phyloP scores from a whole-genome alignment of 352 stramenopile genomes.

The Phytopythium boreale region DNA sequence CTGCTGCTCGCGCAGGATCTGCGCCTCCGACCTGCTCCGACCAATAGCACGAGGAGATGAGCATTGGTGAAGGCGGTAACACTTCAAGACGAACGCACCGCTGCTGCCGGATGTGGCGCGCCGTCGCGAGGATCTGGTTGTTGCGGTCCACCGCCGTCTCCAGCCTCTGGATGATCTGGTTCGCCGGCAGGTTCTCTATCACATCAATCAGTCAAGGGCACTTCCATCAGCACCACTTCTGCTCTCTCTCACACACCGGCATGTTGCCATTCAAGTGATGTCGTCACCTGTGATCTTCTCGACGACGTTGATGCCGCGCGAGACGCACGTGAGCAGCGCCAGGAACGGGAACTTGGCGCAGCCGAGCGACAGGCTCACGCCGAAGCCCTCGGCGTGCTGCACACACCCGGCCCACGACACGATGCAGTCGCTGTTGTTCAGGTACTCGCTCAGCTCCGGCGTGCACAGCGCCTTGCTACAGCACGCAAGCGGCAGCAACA shows the following conservation, averaged over 20 bases:
- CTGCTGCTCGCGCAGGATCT: slow-evolving; percentile 90
- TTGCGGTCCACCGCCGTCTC: slow-evolving; percentile 63
- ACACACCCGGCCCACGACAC: slow-evolving; percentile 83
- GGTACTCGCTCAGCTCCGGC: slow-evolving; percentile 58
- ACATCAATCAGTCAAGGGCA: too few species aligned
- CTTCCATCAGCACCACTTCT: background rate
- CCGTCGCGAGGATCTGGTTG: slow-evolving; percentile 67
- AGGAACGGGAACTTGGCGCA: slow-evolving; percentile 81
- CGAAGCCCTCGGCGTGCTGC: slow-evolving; percentile 75
- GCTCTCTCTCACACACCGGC: background rate
- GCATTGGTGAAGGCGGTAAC: background rate
- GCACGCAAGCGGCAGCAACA: background rate
- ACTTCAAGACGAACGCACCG: slow-evolving; percentile 16
- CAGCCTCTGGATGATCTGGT: slow-evolving; percentile 58
- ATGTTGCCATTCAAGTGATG: background rate
- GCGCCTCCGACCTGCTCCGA: slow-evolving; percentile 63
- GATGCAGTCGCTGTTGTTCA: slow-evolving; percentile 81
- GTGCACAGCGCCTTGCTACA: slow-evolving; percentile 65
- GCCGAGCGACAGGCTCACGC: slow-evolving; percentile 80
- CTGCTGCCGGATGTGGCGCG: slow-evolving; percentile 69
- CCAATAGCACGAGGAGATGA: background rate
- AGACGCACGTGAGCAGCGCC: slow-evolving; percentile 74
- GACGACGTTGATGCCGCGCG: slow-evolving; percentile 74
- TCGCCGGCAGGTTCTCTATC: slow-evolving; percentile 54
- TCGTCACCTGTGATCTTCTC: slow-evolving; percentile 77